phyloP scores from a whole-genome alignment of 2,329 filamentous ascomycete species.

The Neofusicoccum sp. region DNA sequence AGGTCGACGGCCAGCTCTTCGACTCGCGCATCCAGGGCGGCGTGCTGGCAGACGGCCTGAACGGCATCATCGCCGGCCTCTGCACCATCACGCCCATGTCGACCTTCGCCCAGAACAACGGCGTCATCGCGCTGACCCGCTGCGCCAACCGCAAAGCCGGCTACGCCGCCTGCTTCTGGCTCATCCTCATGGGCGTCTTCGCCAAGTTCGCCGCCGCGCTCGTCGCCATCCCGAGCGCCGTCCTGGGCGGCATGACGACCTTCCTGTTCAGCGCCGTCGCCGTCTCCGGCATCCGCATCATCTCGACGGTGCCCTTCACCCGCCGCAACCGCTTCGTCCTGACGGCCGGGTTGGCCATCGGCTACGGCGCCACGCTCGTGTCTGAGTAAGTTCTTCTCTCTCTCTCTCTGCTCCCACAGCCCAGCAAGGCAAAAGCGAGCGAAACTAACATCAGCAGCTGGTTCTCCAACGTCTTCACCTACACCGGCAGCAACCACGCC shows the following conservation, averaged over 20 bases:
- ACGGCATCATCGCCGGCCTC: slow-evolving; percentile 71
- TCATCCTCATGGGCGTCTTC: slow-evolving; percentile 78
- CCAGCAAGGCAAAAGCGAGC: too few species aligned
- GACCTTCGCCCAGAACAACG: slow-evolving; percentile 81
- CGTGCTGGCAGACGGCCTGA: slow-evolving; percentile 73
- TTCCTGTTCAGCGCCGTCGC: slow-evolving; percentile 78
- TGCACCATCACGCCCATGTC: slow-evolving; percentile 79
- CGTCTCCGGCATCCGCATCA: slow-evolving; percentile 74
- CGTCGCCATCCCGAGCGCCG: slow-evolving; percentile 65
- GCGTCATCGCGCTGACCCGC: slow-evolving; percentile 76
- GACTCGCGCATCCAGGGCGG: slow-evolving; percentile 78
- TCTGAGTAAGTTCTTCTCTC: too few species aligned
- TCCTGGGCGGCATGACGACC: slow-evolving; percentile 59
- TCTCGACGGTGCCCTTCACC: slow-evolving; percentile 70
- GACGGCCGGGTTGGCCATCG: slow-evolving; percentile 70
- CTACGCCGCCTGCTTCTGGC: slow-evolving; percentile 73
- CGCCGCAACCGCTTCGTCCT: slow-evolving; percentile 79
- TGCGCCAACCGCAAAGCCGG: slow-evolving; percentile 80
- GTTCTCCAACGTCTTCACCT: slow-evolving; percentile 71
- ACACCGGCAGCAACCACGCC: slow-evolving; percentile 63
- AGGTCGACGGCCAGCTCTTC: slow-evolving; percentile 69
- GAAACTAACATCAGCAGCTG: too few species aligned
- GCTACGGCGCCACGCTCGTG: slow-evolving; percentile 57
- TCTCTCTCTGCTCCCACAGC: background rate
- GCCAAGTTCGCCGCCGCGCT: slow-evolving; percentile 79